Conservation (phyloP, 2,329 filamentous ascomycete genomes). For the Cladorrhinum sp. region DNA sequence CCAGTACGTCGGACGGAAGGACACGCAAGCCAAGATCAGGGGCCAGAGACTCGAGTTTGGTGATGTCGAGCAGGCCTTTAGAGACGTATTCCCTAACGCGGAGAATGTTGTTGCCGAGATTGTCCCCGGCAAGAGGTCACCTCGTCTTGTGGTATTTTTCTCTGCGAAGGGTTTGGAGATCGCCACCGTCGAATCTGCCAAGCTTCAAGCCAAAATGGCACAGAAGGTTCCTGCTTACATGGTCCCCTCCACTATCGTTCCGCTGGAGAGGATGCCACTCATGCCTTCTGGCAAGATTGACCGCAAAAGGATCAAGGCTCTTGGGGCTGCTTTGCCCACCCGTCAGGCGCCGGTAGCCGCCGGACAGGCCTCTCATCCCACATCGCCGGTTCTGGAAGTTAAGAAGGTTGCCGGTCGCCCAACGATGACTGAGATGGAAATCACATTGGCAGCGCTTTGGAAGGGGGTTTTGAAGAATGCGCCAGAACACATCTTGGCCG, state of each 20-base stretch:
- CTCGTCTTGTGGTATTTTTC: constrained; percentile 5
- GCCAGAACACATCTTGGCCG: constrained; percentile 34
- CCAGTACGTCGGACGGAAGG: constrained; percentile 35
- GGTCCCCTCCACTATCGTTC: constrained; percentile 47
- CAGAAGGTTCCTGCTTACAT: constrained; percentile 37
- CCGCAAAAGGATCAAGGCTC: constrained; percentile 46
- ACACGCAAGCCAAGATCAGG: constrained; percentile 51
- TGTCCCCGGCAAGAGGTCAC: background rate
- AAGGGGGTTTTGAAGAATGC: constrained; percentile 28
- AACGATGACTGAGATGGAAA: constrained; percentile 13
- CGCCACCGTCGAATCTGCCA: constrained; percentile 28
- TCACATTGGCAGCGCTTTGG: constrained; percentile 8
- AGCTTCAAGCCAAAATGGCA: constrained; percentile 33
- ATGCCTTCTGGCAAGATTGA: constrained; percentile 50
- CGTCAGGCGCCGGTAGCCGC: constrained; percentile 41
- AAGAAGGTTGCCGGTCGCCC: constrained; percentile 20
- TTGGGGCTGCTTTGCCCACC: constrained; percentile 41
- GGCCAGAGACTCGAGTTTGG: constrained; percentile 49
- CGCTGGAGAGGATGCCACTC: constrained; percentile 44
- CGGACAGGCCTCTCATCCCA: constrained; percentile 26
- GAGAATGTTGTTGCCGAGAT: constrained; percentile 13
- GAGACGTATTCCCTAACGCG: background rate
- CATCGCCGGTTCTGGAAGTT: constrained; percentile 16
- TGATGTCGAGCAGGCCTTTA: constrained; percentile 21
- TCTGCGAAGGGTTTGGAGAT: background rate